Evolutionary conservation across 441 rosid genomes (phyloP).

Genomic region (Erysimum pusillum): DNA sequence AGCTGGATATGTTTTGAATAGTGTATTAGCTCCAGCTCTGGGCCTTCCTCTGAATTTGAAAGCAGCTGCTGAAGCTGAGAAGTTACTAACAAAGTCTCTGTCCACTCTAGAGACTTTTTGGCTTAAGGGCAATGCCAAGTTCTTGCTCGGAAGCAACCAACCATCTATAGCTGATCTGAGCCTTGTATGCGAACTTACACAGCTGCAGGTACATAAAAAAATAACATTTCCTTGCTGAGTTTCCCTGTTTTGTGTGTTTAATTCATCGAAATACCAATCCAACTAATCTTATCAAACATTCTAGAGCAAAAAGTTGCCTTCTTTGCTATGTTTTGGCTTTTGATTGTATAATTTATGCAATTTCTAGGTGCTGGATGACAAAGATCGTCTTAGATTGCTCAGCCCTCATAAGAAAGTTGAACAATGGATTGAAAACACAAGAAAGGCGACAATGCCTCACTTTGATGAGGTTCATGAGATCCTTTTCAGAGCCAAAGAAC

Average conservation of each 20-base stretch:
- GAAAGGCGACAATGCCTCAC: constrained; percentile 73
- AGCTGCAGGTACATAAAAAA: constrained; percentile 68
- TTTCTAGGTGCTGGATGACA: constrained; percentile 71
- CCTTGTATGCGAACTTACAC: constrained; percentile 90
- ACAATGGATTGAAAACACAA: constrained; percentile 81
- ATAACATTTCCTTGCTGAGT: constrained; percentile 6
- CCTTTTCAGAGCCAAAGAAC: constrained; percentile 60
- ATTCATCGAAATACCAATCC: neutral
- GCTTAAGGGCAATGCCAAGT: constrained; percentile 79
- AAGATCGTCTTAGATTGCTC: constrained; percentile 64
- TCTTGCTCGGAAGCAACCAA: constrained; percentile 76
- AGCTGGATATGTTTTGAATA: constrained; percentile 62
- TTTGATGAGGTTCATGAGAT: constrained; percentile 77
- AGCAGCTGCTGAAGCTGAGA: constrained; percentile 78
- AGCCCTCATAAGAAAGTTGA: constrained; percentile 75
- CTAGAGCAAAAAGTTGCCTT: neutral
- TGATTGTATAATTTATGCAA: neutral
- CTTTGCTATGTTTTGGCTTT: constrained; percentile 3
- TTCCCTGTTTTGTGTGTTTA: constrained; percentile 10
- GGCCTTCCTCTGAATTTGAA: constrained; percentile 63
- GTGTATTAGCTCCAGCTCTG: constrained; percentile 61
- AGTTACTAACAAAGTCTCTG: constrained; percentile 63
- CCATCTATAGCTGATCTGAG: constrained; percentile 92
- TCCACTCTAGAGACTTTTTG: constrained; percentile 72
- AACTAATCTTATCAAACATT: neutral